A percentile compares a stretch with the other conserved stretches of the same genome.
These are phyloP conservation scores for Selaginella moellendorffii DNA, from an alignment of 75 land plant genomes.

Conservation along the genomic window DNA sequence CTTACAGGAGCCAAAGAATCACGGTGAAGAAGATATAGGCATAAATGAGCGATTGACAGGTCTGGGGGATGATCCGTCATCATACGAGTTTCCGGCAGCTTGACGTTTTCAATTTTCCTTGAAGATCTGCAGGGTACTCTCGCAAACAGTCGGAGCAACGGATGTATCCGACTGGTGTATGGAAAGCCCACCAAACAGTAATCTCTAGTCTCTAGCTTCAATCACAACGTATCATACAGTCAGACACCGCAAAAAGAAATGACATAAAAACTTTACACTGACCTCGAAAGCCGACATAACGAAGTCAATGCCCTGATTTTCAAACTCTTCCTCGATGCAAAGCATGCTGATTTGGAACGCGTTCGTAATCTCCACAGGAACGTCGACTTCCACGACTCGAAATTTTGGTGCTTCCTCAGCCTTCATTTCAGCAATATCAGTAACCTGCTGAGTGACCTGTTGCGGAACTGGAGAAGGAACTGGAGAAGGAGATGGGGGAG, in stretches of 20 bases:
- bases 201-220: constrained; percentile 3
- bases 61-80: constrained; percentile 1
- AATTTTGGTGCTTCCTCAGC: background rate
- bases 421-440: no score
- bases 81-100: background rate
- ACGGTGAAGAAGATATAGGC: constrained; percentile 14
- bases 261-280: background rate
- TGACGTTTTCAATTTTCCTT: background rate
- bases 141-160: constrained; percentile 12
- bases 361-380: background rate
- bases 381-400: background rate
- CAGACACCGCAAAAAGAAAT: background rate
- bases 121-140: background rate
- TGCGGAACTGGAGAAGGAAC: no score
- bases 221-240: no score
- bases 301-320: constrained; percentile 12
- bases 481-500: no score
- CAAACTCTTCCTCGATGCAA: constrained; percentile 15
- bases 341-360: constrained; percentile 19
- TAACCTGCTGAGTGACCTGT: no score
- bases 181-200: constrained; percentile 16
- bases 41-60: background rate
- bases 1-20: constrained; percentile 17
- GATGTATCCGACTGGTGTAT: constrained; percentile 1
- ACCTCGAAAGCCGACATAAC: constrained; percentile 12